These are phyloP conservation scores for Blepharisma undulans DNA, from an alignment of 169 alveolate species.

Conservation along the genomic window DNA sequence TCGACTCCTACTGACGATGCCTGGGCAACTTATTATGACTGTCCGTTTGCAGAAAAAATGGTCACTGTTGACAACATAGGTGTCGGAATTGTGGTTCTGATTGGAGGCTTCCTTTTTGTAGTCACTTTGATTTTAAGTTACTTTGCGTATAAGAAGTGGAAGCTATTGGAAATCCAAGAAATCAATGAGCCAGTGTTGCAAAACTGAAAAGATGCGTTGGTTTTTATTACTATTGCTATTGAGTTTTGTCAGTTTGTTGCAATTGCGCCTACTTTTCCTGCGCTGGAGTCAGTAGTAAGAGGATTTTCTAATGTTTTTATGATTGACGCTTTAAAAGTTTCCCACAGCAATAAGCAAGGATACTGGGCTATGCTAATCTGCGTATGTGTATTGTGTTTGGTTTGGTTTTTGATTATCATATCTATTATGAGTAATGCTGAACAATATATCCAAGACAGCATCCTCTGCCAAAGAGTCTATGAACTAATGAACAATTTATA, in stretches of 20 bases:
- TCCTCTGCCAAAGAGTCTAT: background rate
- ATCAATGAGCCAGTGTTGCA: background rate
- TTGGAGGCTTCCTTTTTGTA: background rate
- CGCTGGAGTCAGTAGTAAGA: background rate
- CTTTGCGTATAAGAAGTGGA: constrained; percentile 18
- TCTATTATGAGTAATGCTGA: constrained; percentile 8
- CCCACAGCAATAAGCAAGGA: background rate
- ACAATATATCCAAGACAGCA: background rate
- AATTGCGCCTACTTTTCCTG: constrained; percentile 30
- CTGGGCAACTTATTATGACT: constrained; percentile 19
- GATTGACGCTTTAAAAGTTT: constrained; percentile 14
- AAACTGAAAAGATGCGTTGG: constrained; percentile 31
- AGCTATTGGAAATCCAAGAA: background rate
- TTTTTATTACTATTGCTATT: background rate
- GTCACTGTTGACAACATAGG: background rate
- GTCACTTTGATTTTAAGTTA: background rate
- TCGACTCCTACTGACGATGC: background rate
- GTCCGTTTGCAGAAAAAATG: constrained; percentile 42
- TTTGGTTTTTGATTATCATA: constrained; percentile 8
- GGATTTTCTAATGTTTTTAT: constrained; percentile 34
- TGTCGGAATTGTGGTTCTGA: background rate
- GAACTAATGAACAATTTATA: background rate
- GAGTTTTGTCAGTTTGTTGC: constrained; percentile 43
- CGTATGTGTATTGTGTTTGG: background rate
- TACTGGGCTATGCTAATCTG: background rate